Evolutionary conservation across 768 basidiomycete genomes (phyloP).

Genomic region (Pisolithus albus): DNA sequence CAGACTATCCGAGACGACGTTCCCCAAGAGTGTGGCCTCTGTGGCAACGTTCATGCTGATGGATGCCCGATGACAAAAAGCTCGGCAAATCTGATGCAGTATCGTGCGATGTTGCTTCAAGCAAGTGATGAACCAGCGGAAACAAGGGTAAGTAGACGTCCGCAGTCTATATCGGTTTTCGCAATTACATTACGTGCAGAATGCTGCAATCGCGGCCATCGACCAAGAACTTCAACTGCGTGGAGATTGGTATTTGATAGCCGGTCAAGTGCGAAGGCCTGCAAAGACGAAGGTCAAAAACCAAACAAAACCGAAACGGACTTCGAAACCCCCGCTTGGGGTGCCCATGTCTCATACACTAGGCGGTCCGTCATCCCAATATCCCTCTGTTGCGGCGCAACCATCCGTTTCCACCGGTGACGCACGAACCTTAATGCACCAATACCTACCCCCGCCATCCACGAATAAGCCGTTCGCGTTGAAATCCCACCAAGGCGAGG

Average conservation of each 20-base stretch:
- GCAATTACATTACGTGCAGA: conserved; percentile 31
- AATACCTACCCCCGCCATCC: too few species aligned
- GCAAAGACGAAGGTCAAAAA: conserved; percentile 27
- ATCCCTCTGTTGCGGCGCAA: too few species aligned
- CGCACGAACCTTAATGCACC: too few species aligned
- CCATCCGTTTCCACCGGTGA: too few species aligned
- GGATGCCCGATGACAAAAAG: conserved; percentile 58
- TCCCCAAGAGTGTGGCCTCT: conserved; percentile 49
- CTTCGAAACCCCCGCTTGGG: neutral
- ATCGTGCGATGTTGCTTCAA: conserved; percentile 60
- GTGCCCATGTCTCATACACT: too few species aligned
- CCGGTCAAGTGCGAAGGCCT: conserved; percentile 58
- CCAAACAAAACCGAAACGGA: conserved; percentile 4
- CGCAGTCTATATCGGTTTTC: neutral
- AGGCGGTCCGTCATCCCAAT: too few species aligned
- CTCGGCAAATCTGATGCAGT: conserved; percentile 62
- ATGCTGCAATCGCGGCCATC: conserved; percentile 60
- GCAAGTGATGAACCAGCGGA: conserved; percentile 63
- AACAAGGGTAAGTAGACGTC: conserved; percentile 42
- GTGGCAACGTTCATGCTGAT: conserved; percentile 46
- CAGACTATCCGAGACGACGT: conserved; percentile 3
- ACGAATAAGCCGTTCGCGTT: too few species aligned
- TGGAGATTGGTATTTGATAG: conserved; percentile 50
- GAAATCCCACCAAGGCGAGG: too few species aligned
- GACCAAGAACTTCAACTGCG: conserved; percentile 55